Conservation (phyloP, 169 alveolate species). For the Cryptosporidium viatorum region DNA sequence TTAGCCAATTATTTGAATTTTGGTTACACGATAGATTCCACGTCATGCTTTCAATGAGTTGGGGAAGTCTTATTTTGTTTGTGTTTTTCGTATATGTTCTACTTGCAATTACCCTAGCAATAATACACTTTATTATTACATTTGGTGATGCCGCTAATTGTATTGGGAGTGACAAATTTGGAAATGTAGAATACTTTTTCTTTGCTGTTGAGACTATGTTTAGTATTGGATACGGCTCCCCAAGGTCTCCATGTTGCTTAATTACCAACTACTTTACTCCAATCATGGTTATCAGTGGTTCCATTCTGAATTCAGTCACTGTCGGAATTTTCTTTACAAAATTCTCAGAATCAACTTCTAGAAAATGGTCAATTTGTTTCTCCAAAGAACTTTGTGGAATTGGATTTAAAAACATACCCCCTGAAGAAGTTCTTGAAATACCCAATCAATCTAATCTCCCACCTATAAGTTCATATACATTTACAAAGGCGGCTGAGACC, state of each 20-base stretch:
- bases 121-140: slow-evolving; percentile 43
- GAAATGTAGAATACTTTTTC: slow-evolving; percentile 77
- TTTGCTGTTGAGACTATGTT: slow-evolving; percentile 81
- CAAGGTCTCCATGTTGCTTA: slow-evolving; percentile 80
- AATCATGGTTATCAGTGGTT: slow-evolving; percentile 77
- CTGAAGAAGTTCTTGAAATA: not conserved
- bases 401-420: slow-evolving; percentile 16
- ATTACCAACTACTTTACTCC: slow-evolving; percentile 77
- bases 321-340: slow-evolving; percentile 80
- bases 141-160: slow-evolving; percentile 76
- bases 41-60: slow-evolving; percentile 64
- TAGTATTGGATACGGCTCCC: slow-evolving; percentile 81
- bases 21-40: slow-evolving; percentile 70
- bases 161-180: slow-evolving; percentile 75
- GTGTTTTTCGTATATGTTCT: slow-evolving; percentile 20
- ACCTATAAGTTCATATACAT: not conserved
- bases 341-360: slow-evolving; percentile 78
- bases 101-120: slow-evolving; percentile 34
- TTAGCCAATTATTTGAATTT: slow-evolving; percentile 58
- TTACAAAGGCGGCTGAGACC: slow-evolving; percentile 10
- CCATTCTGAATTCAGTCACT: slow-evolving; percentile 77
- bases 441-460: not conserved
- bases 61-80: slow-evolving; percentile 37
- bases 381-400: slow-evolving; percentile 74
- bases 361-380: slow-evolving; percentile 80